These are phyloP conservation scores for Suhomyces yuchorum DNA, from an alignment of 1,139 yeast species.

Conservation along the genomic window DNA sequence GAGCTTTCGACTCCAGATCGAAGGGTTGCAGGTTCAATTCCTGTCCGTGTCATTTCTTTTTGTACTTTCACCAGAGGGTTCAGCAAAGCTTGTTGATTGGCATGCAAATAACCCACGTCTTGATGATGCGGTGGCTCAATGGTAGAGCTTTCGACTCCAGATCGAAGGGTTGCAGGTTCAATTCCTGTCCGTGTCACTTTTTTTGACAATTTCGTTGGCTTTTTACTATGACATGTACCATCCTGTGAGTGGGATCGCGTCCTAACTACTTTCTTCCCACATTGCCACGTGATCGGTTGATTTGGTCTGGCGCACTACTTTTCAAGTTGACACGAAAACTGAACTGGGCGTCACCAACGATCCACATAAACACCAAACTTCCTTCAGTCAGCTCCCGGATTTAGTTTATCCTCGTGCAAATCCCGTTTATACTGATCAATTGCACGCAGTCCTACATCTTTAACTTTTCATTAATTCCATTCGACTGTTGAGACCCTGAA, in stretches of 20 bases:
- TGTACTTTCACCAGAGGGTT: too few species aligned
- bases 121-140: conserved; percentile 81
- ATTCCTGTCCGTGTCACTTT: conserved; percentile 26
- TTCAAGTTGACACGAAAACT: conserved; percentile 16
- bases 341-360: conserved; percentile 8
- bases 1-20: conserved; percentile 86
- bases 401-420: conserved; percentile 1
- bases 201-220: conserved; percentile 1
- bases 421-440: conserved; percentile 1
- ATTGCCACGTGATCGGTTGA: conserved; percentile 6
- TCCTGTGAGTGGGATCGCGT: too few species aligned
- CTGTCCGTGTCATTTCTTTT: conserved; percentile 26
- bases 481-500: neutral
- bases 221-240: too few species aligned
- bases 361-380: conserved; percentile 2
- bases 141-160: conserved; percentile 91
- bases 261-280: too few species aligned
- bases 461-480: neutral
- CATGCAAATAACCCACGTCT: too few species aligned
- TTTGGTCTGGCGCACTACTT: conserved; percentile 9
- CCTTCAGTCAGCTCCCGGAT: neutral
- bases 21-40: conserved; percentile 50
- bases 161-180: conserved; percentile 57
- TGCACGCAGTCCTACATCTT: neutral
- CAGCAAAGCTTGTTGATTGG: too few species aligned